Evolutionary conservation across 1,284 basidiomycete species (phyloP).

Genomic region (Ustanciosporium gigantosporum): DNA sequence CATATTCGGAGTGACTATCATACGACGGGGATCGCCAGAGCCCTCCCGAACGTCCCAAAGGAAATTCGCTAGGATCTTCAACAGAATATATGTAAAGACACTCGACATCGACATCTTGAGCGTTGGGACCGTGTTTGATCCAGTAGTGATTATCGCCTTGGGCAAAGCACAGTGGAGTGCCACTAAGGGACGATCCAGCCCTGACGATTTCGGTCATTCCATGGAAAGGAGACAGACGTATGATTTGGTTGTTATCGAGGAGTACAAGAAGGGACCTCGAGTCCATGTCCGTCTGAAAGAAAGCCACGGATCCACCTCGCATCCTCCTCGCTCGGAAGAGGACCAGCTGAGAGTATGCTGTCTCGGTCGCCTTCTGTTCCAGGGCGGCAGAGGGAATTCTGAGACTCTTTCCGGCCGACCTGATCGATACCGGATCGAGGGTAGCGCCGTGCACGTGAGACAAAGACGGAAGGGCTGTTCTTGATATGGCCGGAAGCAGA

Average conservation of each 20-base stretch:
- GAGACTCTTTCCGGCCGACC: constrained; percentile 4
- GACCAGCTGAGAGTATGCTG: constrained; percentile 16
- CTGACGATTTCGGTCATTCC: neutral
- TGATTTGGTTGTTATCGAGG: neutral
- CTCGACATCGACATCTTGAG: no score
- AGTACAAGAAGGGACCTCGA: neutral
- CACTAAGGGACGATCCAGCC: no score
- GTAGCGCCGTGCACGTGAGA: neutral
- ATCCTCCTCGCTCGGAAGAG: constrained; percentile 3
- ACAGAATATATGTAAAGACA: no score
- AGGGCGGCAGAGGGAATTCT: neutral
- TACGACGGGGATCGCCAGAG: no score
- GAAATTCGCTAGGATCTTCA: no score
- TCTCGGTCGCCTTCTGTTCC: constrained; percentile 1
- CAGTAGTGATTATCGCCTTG: no score
- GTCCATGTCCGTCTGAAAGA: constrained; percentile 1
- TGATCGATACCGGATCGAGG: constrained; percentile 6
- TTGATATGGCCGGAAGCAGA: neutral
- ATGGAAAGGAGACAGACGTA: neutral
- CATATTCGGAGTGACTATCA: no score
- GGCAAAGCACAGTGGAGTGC: no score
- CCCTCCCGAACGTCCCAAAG: no score
- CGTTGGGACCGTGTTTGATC: no score
- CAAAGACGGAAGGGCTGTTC: neutral
- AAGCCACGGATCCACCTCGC: neutral